These are phyloP conservation scores for Alternaria ethzedia DNA, from an alignment of 2,329 filamentous ascomycete species.

Conservation along the genomic window DNA sequence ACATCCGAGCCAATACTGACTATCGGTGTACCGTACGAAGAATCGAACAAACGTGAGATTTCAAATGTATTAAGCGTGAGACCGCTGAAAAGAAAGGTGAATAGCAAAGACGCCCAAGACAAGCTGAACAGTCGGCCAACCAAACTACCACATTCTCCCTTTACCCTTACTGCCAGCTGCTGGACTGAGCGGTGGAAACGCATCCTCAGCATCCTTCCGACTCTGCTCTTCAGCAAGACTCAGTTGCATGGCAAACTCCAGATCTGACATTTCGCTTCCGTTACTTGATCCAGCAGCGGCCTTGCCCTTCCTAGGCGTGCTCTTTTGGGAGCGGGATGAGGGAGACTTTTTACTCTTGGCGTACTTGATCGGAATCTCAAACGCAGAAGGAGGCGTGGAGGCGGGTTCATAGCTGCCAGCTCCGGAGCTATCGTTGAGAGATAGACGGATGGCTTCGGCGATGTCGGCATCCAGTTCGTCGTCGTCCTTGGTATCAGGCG, in stretches of 20 bases:
- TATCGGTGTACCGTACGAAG: neutral
- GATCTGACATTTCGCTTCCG: constrained; percentile 59
- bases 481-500: constrained; percentile 47
- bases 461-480: constrained; percentile 64
- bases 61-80: neutral
- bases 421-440: constrained; percentile 42
- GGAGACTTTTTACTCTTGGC: constrained; percentile 48
- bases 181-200: constrained; percentile 41
- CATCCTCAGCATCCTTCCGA: constrained; percentile 40
- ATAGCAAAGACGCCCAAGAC: neutral
- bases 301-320: constrained; percentile 36
- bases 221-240: constrained; percentile 67
- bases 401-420: constrained; percentile 15
- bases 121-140: neutral
- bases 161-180: constrained; percentile 34
- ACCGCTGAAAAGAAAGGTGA: neutral
- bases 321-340: constrained; percentile 26
- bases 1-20: neutral
- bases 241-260: constrained; percentile 67
- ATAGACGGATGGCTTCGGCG: constrained; percentile 67
- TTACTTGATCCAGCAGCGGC: constrained; percentile 46
- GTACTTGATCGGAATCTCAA: constrained; percentile 56
- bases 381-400: constrained; percentile 27
- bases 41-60: neutral
- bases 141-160: constrained; percentile 30